Base-by-base conservation (phyloP, 163 green algal species). In the Dunaliella salina region DNA sequence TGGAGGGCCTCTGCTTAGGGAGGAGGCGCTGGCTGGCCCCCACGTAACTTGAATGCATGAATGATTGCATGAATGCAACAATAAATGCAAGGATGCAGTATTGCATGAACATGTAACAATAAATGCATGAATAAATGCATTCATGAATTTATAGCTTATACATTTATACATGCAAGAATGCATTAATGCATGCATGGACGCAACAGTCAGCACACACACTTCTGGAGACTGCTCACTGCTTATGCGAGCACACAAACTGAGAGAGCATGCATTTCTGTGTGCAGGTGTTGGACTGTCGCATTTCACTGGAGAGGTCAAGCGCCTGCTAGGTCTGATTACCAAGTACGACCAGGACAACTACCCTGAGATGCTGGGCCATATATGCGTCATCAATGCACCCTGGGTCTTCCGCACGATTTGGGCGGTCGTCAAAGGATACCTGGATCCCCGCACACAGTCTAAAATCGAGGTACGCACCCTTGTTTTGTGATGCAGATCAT, bases 301-400 rank as follows among this genome's bases (percentile, higher is more conserved):
- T 84, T 85, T 98, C n/a, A 96, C 91, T 20, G 92, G 91, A 1
- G 94, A 97, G 40, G 93, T 97, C 17, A 95, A 95, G 86, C 89
- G 91, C 30, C 93, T 98, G 85, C 83, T 98, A 80, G 34, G 45
- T 35, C 91, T 89, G 33, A 93, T 98, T 57, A 96, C 92, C 0
- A 90, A 92, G 83, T 83, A 83, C 29, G 80, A 83, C 80, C 82
- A 85, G 82, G 82, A 80, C 35, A 96, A 97, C 87, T 97, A 98
- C 89, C 96, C 95, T 0, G 95, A 98, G 92, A 98, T 95, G 86
- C 88, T 98, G 87, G 96, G 95, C 78, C 93, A 96, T 85, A 98
- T 96, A 46, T 93, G 94, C 87, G 98, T 98, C 91, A 98, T 98
- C 91, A 98, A 98, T 88, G 95, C 95, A 3, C 92, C 93, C n/a